Base-by-base conservation (phyloP, 2,329 filamentous ascomycete species). In the Mycogone perniciosa region DNA sequence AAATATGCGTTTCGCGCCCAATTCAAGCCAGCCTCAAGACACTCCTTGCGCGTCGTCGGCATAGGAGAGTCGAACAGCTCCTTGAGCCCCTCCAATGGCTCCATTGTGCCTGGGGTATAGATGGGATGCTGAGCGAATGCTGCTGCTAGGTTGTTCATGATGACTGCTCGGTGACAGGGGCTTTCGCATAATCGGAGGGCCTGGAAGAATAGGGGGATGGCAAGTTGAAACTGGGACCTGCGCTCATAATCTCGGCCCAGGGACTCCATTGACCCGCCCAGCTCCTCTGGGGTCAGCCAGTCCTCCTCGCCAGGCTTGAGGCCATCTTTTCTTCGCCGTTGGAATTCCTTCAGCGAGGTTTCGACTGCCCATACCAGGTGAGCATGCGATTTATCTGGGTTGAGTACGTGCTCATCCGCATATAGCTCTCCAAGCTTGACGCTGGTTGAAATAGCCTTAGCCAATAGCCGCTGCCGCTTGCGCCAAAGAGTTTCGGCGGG, bases 391-490 rank as follows among this genome's bases (percentile, higher is more conserved):
- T 81, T 79, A 34, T 90, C 84, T 2, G 80, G 74, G 48, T 95
- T 79, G 46, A 87, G 77, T 9, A 96, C 80, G 62, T 90, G 84
- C 48, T 88, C 81, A 53, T 85, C 82, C 4, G 84, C 77, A 67
- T 95, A 96, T 7, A 96, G 72, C 60, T 91, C 85, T 31, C 87
- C 91, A 6, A 97, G 76, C 71, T 96, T 96, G 50, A 93, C 82
- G 58, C 83, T 83, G 35, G 92, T 84, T 20, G 82, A 83, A 35
- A 96, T 80, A 3, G 84, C 79, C 65, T 87, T 91, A 55, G 80
- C 82, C 50, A 95, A 71, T 5, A 95, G 71, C 45, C 83, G 81
- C 38, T 82, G 85, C 37, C 87, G 71, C 59, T 79, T 79, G 11
- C 70, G 72, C 69, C 77, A 82, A 8, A 77, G 61, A 27, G 74